Base-by-base conservation (phyloP, 495 filamentous ascomycete species). In the Friedmanniomyces endolithicus region DNA sequence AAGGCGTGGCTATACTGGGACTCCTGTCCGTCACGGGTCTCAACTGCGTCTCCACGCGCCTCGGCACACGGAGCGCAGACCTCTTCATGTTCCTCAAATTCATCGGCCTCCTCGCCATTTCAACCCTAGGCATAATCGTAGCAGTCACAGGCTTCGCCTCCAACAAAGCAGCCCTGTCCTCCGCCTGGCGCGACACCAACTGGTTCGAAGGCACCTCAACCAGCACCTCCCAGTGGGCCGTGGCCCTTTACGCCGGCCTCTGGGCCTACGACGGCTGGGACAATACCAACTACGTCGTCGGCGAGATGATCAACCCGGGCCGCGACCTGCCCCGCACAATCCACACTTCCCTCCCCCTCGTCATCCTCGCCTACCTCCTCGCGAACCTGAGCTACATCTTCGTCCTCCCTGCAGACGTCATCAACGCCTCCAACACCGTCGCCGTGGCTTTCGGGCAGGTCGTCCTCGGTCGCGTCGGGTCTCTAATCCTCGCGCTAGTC, bases 261-360 rank as follows among this genome's bases (percentile, higher is more conserved):
- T 98, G 92, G 92, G 92, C 92, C 1, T 98, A 90, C 70, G 92
- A 98, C 64, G 92, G 92, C 19, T 98, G 92, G 92, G 92, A 98
- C 65, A 98, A 98, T 68, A 90, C 90, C 55, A 98, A 96, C 70
- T 97, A 95, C 66, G 92, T 98, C 12, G 85, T 90, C 0, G 92
- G 88, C 59, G 92, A 98, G 71, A 96, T 98, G 74, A 84, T 87
- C 62, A 84, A 95, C 64, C 88, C 92, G 6, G 76, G 79, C 39
- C 83, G 90, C 24, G 92, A 97, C 63, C 82, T 98, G 20, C 94
- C 94, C 0, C 83, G 88, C 6, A 88, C 95, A 20, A 96, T 98
- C 57, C 92, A 97, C 69, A 96, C 89, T 17, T 89, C 90, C 23
- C 94, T 98, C 82, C 90, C 94, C 2, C 72, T 96, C 33, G 92